Evolutionary conservation across 1,284 basidiomycete genomes (phyloP), one percentile per base, ranked within the genome.

Genomic region (Microbotryomycetes sp.): DNA sequence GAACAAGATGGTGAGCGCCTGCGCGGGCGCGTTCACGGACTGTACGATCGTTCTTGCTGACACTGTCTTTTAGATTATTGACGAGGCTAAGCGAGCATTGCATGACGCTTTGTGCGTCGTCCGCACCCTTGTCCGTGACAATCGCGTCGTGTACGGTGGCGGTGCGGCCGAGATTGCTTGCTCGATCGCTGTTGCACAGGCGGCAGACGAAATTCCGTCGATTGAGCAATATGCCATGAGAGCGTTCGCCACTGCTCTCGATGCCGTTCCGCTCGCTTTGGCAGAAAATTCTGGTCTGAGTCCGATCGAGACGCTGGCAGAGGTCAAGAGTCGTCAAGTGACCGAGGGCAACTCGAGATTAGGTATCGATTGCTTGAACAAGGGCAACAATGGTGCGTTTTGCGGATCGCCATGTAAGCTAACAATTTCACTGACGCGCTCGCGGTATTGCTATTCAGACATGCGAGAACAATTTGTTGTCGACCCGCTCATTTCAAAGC

Each of bases 221-320:
- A 94, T 99, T 72, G 94, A 99, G 78, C 94, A 99, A 80, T 99
- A 99, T 74, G 94, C 94, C 1, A 97, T 98, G 93, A 88, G 94
- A 49, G 93, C 94, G 18, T 99, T 97, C 74, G 84, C 94, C 1
- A 88, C 89, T 29, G 94, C 94, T 11, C 79, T 99, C 7, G 94
- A 98, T 73, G 83, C 92, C 11, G 80, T 97, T 56, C 96, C 96
- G 7, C 83, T 97, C 18, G 94, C 96, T 2, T 81, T 98, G 11
- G 94, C 96, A 4, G 96, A 98, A 77, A 98, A 99, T 81, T 94
- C 91, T 67, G 94, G 94, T 56, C 78, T 97, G 57, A 87, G 89
- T 28, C 96, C 94, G 11, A 99, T 99, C 70, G 91, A 97, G 78
- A 97, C 91, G 3, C 81, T 99, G 23, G 86, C 94, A 1, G 88